These are phyloP conservation scores for Alternaria tenuissima DNA, from an alignment of 2,329 filamentous ascomycete genomes.

Conservation along the genomic window DNA sequence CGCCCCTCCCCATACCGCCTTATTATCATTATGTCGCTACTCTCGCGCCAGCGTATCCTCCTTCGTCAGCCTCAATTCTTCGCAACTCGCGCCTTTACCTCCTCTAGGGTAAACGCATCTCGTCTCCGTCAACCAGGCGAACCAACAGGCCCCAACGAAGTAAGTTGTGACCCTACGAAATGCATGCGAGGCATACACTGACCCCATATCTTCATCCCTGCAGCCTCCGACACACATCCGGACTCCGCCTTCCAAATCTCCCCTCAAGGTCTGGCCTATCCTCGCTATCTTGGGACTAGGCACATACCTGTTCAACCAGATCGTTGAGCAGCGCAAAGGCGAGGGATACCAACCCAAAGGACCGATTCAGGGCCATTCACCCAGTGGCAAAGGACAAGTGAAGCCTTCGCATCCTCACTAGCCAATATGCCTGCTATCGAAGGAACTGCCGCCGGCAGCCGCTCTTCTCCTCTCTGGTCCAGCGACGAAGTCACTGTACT, in stretches of 20 bases:
- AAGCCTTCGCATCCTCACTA: conserved; percentile 40
- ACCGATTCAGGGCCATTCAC: conserved; percentile 44
- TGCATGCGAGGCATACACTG: not conserved
- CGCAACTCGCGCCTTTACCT: conserved; percentile 35
- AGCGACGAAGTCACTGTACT: conserved; percentile 83
- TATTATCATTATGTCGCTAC: conserved; percentile 40
- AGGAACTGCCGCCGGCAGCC: conserved; percentile 51
- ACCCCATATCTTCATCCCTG: not conserved
- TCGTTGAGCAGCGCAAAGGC: conserved; percentile 56
- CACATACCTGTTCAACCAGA: conserved; percentile 56
- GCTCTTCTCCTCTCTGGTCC: conserved; percentile 75
- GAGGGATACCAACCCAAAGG: conserved; percentile 39
- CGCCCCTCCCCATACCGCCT: conserved; percentile 34
- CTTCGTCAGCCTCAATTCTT: conserved; percentile 13
- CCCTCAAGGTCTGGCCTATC: conserved; percentile 55
- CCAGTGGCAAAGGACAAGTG: conserved; percentile 35
- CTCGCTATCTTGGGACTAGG: conserved; percentile 58
- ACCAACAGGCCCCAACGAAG: conserved; percentile 50
- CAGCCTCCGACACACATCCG: conserved; percentile 40
- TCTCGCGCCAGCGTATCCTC: conserved; percentile 25
- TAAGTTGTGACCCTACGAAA: not conserved
- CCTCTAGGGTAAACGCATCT: conserved; percentile 32
- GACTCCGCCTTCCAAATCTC: conserved; percentile 50
- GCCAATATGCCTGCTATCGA: conserved; percentile 52
- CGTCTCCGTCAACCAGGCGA: conserved; percentile 47